A percentile compares a stretch with the other conserved stretches of the same genome.
Evolutionary conservation across 495 filamentous ascomycete species (phyloP).

Genomic region (Clavariopsis aquatica): DNA sequence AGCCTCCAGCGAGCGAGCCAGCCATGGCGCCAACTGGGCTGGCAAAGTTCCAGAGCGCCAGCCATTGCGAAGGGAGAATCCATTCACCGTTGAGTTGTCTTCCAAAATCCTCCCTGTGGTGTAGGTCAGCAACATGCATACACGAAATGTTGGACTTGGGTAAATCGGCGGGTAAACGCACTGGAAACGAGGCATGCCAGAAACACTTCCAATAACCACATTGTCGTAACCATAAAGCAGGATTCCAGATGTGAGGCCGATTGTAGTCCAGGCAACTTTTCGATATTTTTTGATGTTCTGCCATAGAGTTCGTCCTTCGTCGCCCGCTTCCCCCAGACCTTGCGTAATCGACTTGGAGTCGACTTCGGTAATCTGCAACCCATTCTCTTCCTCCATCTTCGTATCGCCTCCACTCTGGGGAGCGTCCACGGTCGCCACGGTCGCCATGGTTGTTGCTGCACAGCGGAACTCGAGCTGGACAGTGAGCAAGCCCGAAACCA

Average conservation of each 20-base stretch:
- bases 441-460: neutral
- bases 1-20: conserved; percentile 47
- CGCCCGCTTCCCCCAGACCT: neutral
- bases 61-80: conserved; percentile 53
- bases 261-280: conserved; percentile 17
- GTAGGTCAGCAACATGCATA: conserved; percentile 1
- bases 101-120: conserved; percentile 48
- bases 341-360: neutral
- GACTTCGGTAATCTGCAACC: neutral
- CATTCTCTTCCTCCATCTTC: neutral
- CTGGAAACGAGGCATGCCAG: conserved; percentile 50
- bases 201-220: conserved; percentile 52
- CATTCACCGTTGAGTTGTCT: conserved; percentile 37
- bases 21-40: conserved; percentile 49
- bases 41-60: conserved; percentile 50
- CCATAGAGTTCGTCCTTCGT: conserved; percentile 21
- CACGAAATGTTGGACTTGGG: neutral
- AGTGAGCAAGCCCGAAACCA: neutral
- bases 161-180: conserved; percentile 7
- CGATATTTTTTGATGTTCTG: conserved; percentile 28
- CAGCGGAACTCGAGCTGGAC: neutral
- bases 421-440: neutral
- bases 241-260: conserved; percentile 27
- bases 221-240: conserved; percentile 54
- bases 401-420: neutral